Evolutionary conservation across 2,329 filamentous ascomycete genomes (phyloP).

Genomic region (Colletotrichum sp.): DNA sequence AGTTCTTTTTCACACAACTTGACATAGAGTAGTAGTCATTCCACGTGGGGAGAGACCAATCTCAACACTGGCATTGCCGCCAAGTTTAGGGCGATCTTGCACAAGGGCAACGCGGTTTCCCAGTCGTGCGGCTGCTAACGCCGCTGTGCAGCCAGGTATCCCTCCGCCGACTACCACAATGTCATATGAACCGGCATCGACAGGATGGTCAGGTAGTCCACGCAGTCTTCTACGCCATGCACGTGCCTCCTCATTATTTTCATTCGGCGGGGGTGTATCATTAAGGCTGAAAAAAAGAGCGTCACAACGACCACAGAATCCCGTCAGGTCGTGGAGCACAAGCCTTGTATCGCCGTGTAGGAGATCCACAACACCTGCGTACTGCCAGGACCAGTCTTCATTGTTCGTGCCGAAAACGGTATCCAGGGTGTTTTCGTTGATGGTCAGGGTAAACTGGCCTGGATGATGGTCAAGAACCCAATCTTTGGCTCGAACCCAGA

Average conservation of each 20-base stretch:
- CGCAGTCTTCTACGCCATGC: neutral
- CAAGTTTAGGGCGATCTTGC: neutral
- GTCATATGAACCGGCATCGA: neutral
- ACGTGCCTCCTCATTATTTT: rapidly evolving
- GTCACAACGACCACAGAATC: neutral
- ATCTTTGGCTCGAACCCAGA: neutral
- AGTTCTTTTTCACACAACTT: too few relatives aligned
- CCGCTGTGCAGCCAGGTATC: neutral
- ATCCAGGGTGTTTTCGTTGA: neutral
- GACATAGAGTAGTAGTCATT: neutral
- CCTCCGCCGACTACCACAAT: neutral
- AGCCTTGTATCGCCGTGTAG: neutral
- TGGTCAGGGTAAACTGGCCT: neutral
- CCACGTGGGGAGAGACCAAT: neutral
- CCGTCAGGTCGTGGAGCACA: neutral
- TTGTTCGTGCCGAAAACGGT: neutral
- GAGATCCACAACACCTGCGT: neutral
- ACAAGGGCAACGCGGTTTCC: neutral
- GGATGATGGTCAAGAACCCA: neutral
- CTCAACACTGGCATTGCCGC: neutral
- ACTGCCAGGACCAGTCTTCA: neutral
- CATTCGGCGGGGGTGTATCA: neutral
- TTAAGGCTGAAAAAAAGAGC: neutral
- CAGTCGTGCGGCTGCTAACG: neutral
- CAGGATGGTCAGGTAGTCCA: neutral